phyloP scores from a whole-genome alignment of 2,329 filamentous ascomycete genomes.

The Exophiala dermatitidis region DNA sequence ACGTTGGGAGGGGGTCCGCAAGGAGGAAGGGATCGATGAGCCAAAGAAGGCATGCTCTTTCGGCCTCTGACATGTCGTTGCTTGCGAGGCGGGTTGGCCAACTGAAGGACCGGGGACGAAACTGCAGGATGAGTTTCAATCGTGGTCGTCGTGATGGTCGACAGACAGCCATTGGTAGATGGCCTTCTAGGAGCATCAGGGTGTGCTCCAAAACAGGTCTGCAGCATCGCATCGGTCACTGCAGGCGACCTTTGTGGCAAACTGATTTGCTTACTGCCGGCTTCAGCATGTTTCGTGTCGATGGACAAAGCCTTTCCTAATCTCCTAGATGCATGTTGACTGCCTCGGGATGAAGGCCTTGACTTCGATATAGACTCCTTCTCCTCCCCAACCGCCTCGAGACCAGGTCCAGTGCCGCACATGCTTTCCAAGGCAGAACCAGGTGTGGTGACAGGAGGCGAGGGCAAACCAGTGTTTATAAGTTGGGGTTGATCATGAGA shows the following conservation, averaged over 20 bases:
- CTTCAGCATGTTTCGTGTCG: neutral
- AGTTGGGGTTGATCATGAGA: slow-evolving; percentile 4
- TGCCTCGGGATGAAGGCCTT: slow-evolving; percentile 1
- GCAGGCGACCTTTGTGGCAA: slow-evolving; percentile 14
- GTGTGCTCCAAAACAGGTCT: slow-evolving; percentile 10
- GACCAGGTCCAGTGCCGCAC: neutral
- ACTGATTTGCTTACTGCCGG: neutral
- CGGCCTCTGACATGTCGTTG: slow-evolving; percentile 11
- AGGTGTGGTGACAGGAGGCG: slow-evolving; percentile 1
- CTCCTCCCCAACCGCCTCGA: neutral
- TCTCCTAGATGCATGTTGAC: slow-evolving; percentile 1
- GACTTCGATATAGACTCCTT: neutral
- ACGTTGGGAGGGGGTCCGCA: slow-evolving; percentile 17
- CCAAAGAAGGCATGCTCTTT: slow-evolving; percentile 19
- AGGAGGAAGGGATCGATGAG: slow-evolving; percentile 6
- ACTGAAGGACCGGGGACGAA: neutral
- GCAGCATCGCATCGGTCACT: slow-evolving; percentile 6
- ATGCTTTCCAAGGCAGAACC: neutral
- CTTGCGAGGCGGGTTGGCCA: slow-evolving; percentile 6
- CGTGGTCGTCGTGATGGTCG: slow-evolving; percentile 7
- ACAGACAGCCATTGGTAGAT: neutral
- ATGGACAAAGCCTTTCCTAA: slow-evolving; percentile 2
- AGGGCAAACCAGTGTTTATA: neutral
- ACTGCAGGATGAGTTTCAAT: neutral
- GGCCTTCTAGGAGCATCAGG: neutral